phyloP scores from a whole-genome alignment of 2,329 filamentous ascomycete species.

The Pseudogymnoascus sp. region DNA sequence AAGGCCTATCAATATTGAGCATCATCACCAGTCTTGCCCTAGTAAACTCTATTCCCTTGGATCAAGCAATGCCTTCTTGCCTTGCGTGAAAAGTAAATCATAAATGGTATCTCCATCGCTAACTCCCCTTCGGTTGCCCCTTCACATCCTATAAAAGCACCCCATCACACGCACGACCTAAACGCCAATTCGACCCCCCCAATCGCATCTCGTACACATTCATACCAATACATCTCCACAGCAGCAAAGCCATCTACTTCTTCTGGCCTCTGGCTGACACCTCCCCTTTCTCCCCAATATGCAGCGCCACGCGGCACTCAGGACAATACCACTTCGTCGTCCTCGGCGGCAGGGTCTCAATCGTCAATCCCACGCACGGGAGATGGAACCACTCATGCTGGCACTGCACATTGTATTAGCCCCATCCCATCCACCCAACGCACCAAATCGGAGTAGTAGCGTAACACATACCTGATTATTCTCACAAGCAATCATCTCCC shows the following conservation, averaged over 20 bases:
- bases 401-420: conserved; percentile 42
- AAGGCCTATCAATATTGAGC: neutral
- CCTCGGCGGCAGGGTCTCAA: conserved; percentile 52
- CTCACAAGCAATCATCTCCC: conserved; percentile 77
- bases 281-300: conserved; percentile 56
- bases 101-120: neutral
- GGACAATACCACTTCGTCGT: conserved; percentile 82
- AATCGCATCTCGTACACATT: neutral
- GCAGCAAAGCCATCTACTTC: conserved; percentile 18
- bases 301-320: conserved; percentile 57
- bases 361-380: conserved; percentile 61
- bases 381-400: conserved; percentile 82
- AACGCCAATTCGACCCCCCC: neutral
- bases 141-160: neutral
- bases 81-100: neutral
- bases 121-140: neutral
- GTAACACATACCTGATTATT: conserved; percentile 53
- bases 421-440: conserved; percentile 27
- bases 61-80: neutral
- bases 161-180: neutral
- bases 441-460: neutral
- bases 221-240: neutral
- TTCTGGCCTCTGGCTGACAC: conserved; percentile 37
- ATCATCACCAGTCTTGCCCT: neutral
- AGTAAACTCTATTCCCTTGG: neutral